Conservation (phyloP, 2,329 filamentous ascomycete genomes). For the Colletotrichum eleusines region DNA sequence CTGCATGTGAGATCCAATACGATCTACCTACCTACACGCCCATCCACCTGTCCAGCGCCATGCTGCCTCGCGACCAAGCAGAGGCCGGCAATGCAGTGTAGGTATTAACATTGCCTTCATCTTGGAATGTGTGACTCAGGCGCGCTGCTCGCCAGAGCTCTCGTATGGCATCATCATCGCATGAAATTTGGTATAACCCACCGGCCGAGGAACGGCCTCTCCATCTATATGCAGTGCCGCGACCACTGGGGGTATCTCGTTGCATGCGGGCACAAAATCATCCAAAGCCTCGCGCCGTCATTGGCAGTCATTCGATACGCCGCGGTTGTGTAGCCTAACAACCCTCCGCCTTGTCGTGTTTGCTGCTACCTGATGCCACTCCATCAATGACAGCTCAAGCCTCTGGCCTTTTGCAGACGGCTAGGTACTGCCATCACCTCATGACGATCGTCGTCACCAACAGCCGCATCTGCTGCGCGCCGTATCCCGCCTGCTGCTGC, state of each 20-base stretch:
- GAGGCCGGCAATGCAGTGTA: conserved; percentile 13
- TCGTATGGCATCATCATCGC: conserved; percentile 12
- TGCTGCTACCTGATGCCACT: conserved; percentile 15
- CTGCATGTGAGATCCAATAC: conserved; percentile 41
- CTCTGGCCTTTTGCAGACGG: conserved; percentile 26
- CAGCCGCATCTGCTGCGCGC: conserved; percentile 32
- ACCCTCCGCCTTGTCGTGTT: conserved; percentile 5
- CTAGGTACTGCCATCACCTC: conserved; percentile 28
- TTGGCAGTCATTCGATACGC: conserved; percentile 23
- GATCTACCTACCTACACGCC: conserved; percentile 16
- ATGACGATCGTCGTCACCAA: conserved; percentile 37
- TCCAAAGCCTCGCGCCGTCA: conserved; percentile 19
- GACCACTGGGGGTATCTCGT: conserved; percentile 36
- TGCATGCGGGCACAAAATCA: conserved; percentile 37
- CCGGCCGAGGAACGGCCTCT: conserved; percentile 26
- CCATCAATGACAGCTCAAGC: conserved; percentile 17
- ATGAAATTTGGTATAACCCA: conserved; percentile 36
- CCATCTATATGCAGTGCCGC: conserved; percentile 24
- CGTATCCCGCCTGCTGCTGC: conserved; percentile 5
- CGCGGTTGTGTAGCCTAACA: conserved; percentile 21
- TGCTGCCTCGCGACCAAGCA: conserved; percentile 10
- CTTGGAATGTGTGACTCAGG: conserved; percentile 8
- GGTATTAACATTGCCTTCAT: conserved; percentile 4
- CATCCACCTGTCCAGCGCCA: background rate
- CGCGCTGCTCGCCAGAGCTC: conserved; percentile 1